Conservation (phyloP, 2,329 filamentous ascomycete species). For the Trichoderma breve region DNA sequence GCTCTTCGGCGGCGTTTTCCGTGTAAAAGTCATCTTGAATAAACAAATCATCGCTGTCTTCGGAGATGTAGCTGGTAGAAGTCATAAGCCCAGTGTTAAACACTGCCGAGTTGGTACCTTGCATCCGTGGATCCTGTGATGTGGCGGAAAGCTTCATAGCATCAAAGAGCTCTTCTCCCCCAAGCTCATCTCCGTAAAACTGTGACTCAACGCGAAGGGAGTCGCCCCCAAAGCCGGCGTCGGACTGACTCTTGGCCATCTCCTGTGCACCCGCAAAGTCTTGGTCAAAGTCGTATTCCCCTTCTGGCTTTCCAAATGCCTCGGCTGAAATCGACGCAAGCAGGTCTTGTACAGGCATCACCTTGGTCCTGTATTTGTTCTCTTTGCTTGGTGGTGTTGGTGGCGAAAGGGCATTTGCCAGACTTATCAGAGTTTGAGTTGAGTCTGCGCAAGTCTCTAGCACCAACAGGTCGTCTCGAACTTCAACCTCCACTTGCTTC, state of each 20-base stretch:
- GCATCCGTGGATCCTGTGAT: conserved; percentile 33
- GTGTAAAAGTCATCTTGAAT: conserved; percentile 80
- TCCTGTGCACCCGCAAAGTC: conserved; percentile 58
- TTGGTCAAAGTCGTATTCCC: conserved; percentile 61
- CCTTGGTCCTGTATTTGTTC: conserved; percentile 81
- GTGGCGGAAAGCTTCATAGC: conserved; percentile 38
- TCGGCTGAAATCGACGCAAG: conserved; percentile 88
- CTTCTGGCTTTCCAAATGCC: conserved; percentile 65
- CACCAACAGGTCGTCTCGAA: conserved; percentile 82
- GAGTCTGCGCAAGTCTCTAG: conserved; percentile 96
- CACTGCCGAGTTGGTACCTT: conserved; percentile 39
- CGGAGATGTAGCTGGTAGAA: conserved; percentile 37
- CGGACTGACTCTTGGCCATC: conserved; percentile 41
- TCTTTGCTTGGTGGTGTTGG: conserved; percentile 79
- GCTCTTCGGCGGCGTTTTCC: conserved; percentile 56
- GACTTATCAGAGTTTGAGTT: conserved; percentile 81
- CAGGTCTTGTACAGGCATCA: conserved; percentile 83
- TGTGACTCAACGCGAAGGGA: conserved; percentile 44
- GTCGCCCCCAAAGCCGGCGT: conserved; percentile 33
- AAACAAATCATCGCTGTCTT: conserved; percentile 61
- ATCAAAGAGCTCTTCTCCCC: conserved; percentile 50
- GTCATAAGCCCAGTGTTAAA: conserved; percentile 36
- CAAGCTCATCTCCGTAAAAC: conserved; percentile 46
- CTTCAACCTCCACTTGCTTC: conserved; percentile 72
- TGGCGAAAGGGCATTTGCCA: conserved; percentile 77